Evolutionary conservation across 495 filamentous ascomycete genomes (phyloP).

Genomic region (Endocarpon pusillum): DNA sequence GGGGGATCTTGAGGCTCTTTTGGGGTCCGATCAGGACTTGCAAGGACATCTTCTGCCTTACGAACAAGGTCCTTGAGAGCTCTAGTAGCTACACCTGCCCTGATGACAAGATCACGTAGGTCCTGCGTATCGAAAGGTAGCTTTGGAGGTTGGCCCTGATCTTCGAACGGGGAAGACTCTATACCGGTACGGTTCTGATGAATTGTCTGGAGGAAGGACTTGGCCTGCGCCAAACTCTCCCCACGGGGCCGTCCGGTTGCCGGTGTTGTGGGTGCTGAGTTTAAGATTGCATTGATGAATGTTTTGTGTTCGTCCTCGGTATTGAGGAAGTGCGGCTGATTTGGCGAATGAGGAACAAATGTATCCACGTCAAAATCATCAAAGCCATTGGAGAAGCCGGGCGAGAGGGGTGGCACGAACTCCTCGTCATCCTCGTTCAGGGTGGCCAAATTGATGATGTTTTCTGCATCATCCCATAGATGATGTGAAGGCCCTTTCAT

Average conservation of each 20-base stretch:
- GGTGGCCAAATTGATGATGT: slow-evolving; percentile 71
- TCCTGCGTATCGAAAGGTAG: slow-evolving; percentile 86
- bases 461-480: slow-evolving; percentile 74
- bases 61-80: slow-evolving; percentile 60
- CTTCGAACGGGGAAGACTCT: slow-evolving; percentile 26
- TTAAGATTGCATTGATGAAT: slow-evolving; percentile 9
- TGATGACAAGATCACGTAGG: slow-evolving; percentile 69
- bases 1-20: slow-evolving; percentile 32
- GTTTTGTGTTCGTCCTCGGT: not conserved
- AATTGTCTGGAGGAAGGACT: slow-evolving; percentile 70
- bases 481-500: slow-evolving; percentile 41
- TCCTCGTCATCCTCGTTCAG: slow-evolving; percentile 57
- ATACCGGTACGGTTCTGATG: slow-evolving; percentile 44
- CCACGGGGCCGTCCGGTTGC: slow-evolving; percentile 9
- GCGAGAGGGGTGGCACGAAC: slow-evolving; percentile 29
- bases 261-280: slow-evolving; percentile 10
- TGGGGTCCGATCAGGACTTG: slow-evolving; percentile 38
- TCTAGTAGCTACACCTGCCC: slow-evolving; percentile 60
- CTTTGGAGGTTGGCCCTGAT: slow-evolving; percentile 42
- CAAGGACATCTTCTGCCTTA: slow-evolving; percentile 54
- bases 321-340: slow-evolving; percentile 25
- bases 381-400: slow-evolving; percentile 35
- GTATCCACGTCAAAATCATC: slow-evolving; percentile 46
- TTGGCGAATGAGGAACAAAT: slow-evolving; percentile 34
- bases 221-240: slow-evolving; percentile 41